phyloP scores from a whole-genome alignment of 805 yeast genomes.

The Candida ponderosae region DNA sequence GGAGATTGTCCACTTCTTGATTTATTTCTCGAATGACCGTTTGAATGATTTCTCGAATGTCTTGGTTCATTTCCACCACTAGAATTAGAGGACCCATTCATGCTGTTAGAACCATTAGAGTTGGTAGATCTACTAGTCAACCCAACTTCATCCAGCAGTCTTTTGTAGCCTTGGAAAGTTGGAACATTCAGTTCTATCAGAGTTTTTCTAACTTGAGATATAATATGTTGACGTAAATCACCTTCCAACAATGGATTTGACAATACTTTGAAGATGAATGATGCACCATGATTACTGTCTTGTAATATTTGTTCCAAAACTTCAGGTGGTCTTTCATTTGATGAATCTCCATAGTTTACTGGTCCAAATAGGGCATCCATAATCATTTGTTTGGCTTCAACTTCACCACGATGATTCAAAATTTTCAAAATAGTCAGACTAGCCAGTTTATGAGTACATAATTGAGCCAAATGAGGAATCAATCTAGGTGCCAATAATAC shows the following conservation, averaged over 20 bases:
- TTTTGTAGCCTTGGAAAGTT: slow-evolving; percentile 65
- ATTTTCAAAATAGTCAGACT: slow-evolving; percentile 76
- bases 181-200: slow-evolving; percentile 51
- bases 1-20: background rate
- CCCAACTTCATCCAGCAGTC: slow-evolving; percentile 90
- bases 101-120: too few species aligned
- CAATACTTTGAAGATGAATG: slow-evolving; percentile 72
- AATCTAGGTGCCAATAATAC: slow-evolving; percentile 55
- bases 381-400: slow-evolving; percentile 50
- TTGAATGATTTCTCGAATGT: slow-evolving; percentile 18
- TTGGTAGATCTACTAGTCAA: slow-evolving; percentile 22
- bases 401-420: slow-evolving; percentile 59
- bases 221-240: slow-evolving; percentile 47
- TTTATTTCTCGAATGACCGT: slow-evolving; percentile 4
- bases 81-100: too few species aligned
- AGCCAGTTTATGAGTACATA: slow-evolving; percentile 80
- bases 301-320: slow-evolving; percentile 50
- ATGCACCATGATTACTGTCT: slow-evolving; percentile 64
- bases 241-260: slow-evolving; percentile 62
- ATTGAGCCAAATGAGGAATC: slow-evolving; percentile 49
- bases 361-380: slow-evolving; percentile 61
- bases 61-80: slow-evolving; percentile 8
- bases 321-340: slow-evolving; percentile 31
- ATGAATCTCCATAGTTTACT: slow-evolving; percentile 18
- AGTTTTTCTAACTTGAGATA: slow-evolving; percentile 53